A percentile compares a stretch with the other conserved stretches of the same genome.
Conservation (phyloP, 2,329 filamentous ascomycete species). For the Thielaviopsis cerberus region DNA sequence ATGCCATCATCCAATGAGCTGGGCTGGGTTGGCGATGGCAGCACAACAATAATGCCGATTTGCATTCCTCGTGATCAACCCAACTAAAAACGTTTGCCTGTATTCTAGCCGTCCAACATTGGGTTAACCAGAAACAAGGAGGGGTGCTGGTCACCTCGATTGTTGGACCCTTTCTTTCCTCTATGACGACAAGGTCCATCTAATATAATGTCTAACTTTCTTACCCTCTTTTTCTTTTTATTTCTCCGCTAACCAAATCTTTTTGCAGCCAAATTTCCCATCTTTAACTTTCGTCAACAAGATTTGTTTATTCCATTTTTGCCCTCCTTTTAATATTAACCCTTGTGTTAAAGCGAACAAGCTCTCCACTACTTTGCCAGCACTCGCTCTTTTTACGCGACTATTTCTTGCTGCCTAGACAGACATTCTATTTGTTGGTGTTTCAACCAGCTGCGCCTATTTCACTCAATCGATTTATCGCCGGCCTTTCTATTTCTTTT, state of each 20-base stretch:
- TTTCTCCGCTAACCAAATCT: not conserved
- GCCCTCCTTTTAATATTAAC: not conserved
- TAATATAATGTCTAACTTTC: not conserved
- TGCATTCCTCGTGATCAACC: too few relatives aligned
- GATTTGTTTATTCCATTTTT: not conserved
- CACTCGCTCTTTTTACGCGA: not conserved
- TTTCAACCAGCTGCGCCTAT: not conserved
- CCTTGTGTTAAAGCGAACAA: not conserved
- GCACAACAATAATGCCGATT: too few relatives aligned
- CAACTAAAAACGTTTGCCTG: not conserved
- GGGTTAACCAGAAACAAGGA: not conserved
- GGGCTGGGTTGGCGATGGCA: not conserved
- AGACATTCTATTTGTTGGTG: not conserved
- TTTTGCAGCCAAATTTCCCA: not conserved
- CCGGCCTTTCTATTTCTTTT: not conserved
- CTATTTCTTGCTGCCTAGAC: not conserved
- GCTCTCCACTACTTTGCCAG: not conserved
- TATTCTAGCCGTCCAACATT: not conserved
- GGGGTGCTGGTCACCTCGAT: not conserved
- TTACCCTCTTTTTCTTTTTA: not conserved
- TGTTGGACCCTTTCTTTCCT: not conserved
- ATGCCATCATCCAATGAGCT: not conserved
- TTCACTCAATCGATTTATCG: not conserved
- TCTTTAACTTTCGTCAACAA: not conserved
- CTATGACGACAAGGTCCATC: not conserved